Evolutionary conservation across 1,284 basidiomycete species (phyloP).

Genomic region (Malassezia vespertilionis): DNA sequence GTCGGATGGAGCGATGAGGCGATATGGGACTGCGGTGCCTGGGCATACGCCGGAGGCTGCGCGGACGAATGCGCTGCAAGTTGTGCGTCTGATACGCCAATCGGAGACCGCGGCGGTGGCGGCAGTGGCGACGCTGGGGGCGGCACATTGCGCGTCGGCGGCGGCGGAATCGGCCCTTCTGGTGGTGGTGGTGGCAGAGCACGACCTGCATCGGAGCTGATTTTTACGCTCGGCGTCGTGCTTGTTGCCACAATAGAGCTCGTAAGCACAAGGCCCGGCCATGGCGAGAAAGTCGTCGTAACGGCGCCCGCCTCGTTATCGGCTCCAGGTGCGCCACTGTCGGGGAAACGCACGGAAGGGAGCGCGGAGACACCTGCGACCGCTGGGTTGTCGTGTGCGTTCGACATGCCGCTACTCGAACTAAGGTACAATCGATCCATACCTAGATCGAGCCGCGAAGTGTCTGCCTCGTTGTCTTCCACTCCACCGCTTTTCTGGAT

Average conservation of each 20-base stretch:
- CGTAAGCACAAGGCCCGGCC: conserved; percentile 16
- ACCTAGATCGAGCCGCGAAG: no score
- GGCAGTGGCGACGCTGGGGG: conserved; percentile 3
- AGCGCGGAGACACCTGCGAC: conserved; percentile 6
- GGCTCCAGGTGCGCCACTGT: background rate
- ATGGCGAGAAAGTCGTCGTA: conserved; percentile 15
- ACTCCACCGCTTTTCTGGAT: background rate
- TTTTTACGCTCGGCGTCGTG: no score
- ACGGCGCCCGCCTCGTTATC: conserved; percentile 6
- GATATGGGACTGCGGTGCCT: no score
- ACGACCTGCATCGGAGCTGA: background rate
- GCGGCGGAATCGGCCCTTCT: background rate
- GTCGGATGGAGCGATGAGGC: background rate
- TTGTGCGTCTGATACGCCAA: no score
- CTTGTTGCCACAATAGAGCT: conserved; percentile 9
- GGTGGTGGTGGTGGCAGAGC: background rate
- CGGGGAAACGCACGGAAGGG: conserved; percentile 7
- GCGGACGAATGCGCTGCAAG: background rate
- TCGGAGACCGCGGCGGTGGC: conserved; percentile 11
- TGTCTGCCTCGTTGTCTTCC: background rate
- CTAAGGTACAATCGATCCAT: no score
- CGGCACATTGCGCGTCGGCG: no score
- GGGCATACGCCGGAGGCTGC: no score
- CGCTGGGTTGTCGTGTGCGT: conserved; percentile 7
- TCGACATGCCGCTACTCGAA: background rate